These are phyloP conservation scores for Boletus smithii DNA, from an alignment of 1,284 basidiomycete species.

Conservation along the genomic window DNA sequence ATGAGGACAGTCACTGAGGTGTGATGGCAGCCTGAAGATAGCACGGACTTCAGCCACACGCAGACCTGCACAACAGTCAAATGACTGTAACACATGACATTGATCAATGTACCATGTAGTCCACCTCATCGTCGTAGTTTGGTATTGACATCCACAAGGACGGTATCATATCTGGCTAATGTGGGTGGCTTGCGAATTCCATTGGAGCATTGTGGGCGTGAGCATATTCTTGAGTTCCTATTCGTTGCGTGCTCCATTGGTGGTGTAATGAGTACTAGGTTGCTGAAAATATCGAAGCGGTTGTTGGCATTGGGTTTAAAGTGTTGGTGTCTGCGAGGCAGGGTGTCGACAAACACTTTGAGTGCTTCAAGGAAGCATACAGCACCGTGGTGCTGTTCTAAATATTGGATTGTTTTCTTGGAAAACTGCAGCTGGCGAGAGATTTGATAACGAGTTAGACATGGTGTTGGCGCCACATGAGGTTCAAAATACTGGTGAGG, in stretches of 20 bases:
- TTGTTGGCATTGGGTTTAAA: neutral
- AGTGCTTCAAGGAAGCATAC: neutral
- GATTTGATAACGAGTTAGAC: neutral
- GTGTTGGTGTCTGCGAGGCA: neutral
- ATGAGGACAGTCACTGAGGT: slow-evolving; percentile 5
- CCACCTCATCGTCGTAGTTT: neutral
- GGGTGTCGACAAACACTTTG: neutral
- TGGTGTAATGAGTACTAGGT: neutral
- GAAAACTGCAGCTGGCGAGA: neutral
- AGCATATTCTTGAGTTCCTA: neutral
- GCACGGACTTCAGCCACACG: slow-evolving; percentile 1
- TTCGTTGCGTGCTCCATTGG: neutral
- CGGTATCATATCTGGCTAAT: neutral
- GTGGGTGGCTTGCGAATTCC: neutral
- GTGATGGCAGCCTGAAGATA: slow-evolving; percentile 10
- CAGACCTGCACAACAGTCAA: neutral
- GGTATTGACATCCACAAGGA: neutral
- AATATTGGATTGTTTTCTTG: neutral
- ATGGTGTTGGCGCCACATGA: too few relatives aligned
- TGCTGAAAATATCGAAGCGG: slow-evolving; percentile 1
- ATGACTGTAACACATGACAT: neutral
- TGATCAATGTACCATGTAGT: neutral
- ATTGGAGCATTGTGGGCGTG: neutral
- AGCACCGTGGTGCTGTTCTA: neutral
- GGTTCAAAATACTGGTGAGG: too few relatives aligned